Conservation (phyloP, 225 moss, liverwort and hornwort species). For the Antitrichia curtipendula region DNA sequence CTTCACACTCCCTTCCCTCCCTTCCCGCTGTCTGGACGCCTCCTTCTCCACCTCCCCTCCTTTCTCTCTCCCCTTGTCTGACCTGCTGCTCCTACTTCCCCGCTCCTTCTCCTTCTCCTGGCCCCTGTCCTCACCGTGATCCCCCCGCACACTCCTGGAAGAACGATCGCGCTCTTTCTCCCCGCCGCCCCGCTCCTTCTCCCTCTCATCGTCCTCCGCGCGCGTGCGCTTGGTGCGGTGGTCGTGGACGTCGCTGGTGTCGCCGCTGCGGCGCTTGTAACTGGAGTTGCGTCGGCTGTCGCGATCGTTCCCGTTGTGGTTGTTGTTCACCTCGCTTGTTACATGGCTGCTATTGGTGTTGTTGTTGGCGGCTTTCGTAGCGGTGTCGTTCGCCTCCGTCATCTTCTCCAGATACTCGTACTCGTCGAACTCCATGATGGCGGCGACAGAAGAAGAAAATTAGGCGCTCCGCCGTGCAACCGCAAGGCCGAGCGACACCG, state of each 20-base stretch:
- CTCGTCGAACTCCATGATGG: conserved; percentile 97
- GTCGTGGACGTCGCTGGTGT: conserved; percentile 78
- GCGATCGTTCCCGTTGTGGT: conserved; percentile 34
- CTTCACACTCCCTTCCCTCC: conserved; percentile 49
- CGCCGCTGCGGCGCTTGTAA: conserved; percentile 86
- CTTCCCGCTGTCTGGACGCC: conserved; percentile 17
- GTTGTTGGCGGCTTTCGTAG: conserved; percentile 1
- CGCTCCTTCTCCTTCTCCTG: conserved; percentile 41
- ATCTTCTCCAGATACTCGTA: conserved; percentile 98
- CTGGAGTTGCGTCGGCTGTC: conserved; percentile 72
- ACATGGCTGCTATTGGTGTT: conserved; percentile 25
- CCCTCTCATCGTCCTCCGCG: conserved; percentile 66
- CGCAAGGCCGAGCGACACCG: conserved; percentile 1
- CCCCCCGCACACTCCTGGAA: conserved; percentile 22
- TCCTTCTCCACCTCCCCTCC: conserved; percentile 57
- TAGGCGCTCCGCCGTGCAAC: conserved; percentile 10
- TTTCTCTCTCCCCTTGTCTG: conserved; percentile 53
- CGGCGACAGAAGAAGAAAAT: neutral
- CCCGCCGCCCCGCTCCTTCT: conserved; percentile 32
- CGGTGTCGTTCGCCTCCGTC: conserved; percentile 39
- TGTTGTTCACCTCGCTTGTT: conserved; percentile 11
- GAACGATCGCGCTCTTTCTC: conserved; percentile 55
- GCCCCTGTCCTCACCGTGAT: conserved; percentile 49
- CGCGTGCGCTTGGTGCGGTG: conserved; percentile 88
- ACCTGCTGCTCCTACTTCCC: conserved; percentile 53